Percentiles rank a stretch among this genome's conserved stretches.
Evolutionary conservation across 305 asterid species (phyloP).

Genomic region (Caryopteris hybrid): DNA sequence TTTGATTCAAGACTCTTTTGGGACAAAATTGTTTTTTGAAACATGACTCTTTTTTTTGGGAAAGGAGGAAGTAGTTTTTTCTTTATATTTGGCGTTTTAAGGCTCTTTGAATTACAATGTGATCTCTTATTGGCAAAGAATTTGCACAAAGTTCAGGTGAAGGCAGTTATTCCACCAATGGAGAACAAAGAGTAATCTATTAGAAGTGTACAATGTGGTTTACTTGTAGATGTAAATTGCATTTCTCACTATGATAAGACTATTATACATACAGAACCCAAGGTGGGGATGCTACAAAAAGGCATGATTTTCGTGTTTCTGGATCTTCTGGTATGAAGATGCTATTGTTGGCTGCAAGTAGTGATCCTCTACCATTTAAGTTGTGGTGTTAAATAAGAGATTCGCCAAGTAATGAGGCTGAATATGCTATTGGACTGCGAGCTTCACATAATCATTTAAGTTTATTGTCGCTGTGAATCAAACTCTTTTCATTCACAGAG

Average conservation of each 20-base stretch:
- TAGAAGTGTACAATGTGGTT: not conserved
- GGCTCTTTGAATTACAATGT: not conserved
- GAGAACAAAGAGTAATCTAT: not conserved
- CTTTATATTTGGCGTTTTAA: not conserved
- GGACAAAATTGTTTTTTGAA: too few species aligned
- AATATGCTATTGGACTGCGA: not conserved
- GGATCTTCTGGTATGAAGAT: not conserved
- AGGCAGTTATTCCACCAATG: not conserved
- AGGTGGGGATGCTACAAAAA: not conserved
- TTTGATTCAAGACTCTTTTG: too few species aligned
- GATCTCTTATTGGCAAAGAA: not conserved
- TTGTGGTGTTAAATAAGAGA: not conserved
- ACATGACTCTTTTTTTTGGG: not conserved
- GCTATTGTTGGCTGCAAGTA: conserved; percentile 2
- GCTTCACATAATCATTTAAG: not conserved
- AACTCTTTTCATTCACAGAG: not conserved
- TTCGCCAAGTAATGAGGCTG: not conserved
- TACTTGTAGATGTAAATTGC: not conserved
- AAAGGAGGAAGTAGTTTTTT: not conserved
- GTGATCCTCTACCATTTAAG: not conserved
- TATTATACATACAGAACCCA: not conserved
- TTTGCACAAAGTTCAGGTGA: too few species aligned
- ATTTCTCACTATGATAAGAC: not conserved
- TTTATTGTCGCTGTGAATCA: not conserved
- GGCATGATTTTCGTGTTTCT: not conserved